Evolutionary conservation across 2,329 filamentous ascomycete genomes (phyloP).

Genomic region (Botrytis hyacinthi): DNA sequence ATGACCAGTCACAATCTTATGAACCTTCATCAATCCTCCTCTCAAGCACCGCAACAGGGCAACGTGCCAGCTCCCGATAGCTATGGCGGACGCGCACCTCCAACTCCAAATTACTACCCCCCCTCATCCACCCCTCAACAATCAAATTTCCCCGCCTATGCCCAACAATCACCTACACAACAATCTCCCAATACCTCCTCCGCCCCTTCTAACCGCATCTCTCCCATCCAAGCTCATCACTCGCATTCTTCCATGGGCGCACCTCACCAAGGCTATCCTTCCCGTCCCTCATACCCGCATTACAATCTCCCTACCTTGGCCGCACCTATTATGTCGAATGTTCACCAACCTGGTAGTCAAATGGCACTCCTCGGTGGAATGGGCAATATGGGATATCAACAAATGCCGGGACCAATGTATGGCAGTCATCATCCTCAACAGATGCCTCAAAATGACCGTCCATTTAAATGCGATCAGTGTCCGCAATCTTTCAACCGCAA

Average conservation of each 20-base stretch:
- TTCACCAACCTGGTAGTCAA: conserved; percentile 69
- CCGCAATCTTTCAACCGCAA: conserved; percentile 94
- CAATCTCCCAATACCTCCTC: conserved; percentile 43
- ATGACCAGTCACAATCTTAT: conserved; percentile 49
- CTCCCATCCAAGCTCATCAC: conserved; percentile 40
- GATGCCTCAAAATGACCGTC: conserved; percentile 68
- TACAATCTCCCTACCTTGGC: conserved; percentile 62
- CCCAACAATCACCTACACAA: conserved; percentile 51
- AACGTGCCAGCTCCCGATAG: conserved; percentile 58
- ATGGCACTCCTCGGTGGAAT: conserved; percentile 64
- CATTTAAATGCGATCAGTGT: conserved; percentile 93
- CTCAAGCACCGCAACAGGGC: conserved; percentile 51
- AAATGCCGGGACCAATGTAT: conserved; percentile 55
- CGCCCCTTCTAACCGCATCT: conserved; percentile 43
- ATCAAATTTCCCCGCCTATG: conserved; percentile 46
- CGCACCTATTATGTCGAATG: conserved; percentile 73
- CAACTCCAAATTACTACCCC: conserved; percentile 59
- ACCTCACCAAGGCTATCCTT: conserved; percentile 51
- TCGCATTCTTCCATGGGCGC: conserved; percentile 51
- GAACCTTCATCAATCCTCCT: conserved; percentile 46
- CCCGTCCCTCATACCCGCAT: conserved; percentile 46
- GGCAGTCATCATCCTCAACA: conserved; percentile 51
- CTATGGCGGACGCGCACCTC: conserved; percentile 53
- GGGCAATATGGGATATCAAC: conserved; percentile 49
- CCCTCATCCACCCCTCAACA: conserved; percentile 50